Percentiles rank a stretch among this genome's conserved stretches.
Conservation (phyloP, 75 land plant species). For the Selaginella tamariscina region DNA sequence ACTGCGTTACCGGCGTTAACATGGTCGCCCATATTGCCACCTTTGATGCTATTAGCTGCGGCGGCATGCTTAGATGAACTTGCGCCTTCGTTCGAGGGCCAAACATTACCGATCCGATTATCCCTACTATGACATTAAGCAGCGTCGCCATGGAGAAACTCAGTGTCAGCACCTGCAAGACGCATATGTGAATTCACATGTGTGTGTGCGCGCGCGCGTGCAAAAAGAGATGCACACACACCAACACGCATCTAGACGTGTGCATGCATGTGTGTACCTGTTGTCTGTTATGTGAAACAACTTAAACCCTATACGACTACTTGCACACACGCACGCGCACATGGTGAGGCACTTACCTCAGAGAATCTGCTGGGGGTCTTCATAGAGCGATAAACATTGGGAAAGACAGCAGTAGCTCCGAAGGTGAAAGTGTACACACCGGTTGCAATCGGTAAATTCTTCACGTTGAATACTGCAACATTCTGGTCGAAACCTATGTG, state of each 20-base stretch:
- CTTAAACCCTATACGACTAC: too few species aligned
- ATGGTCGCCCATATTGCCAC: background rate
- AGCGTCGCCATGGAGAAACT: background rate
- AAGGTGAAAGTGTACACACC: conserved; percentile 24
- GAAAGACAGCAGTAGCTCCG: conserved; percentile 22
- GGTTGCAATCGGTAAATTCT: conserved; percentile 13
- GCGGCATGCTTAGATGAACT: conserved; percentile 4
- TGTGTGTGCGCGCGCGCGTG: too few species aligned
- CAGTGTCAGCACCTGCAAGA: conserved; percentile 5
- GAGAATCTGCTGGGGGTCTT: conserved; percentile 20
- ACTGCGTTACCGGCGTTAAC: background rate
- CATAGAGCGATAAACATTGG: conserved; percentile 21
- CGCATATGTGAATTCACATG: background rate
- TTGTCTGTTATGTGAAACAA: too few species aligned
- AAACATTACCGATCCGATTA: conserved; percentile 3
- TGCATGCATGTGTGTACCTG: too few species aligned
- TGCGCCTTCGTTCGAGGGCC: background rate
- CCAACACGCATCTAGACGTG: too few species aligned
- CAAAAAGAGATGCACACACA: background rate
- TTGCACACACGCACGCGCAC: too few species aligned
- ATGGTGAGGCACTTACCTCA: conserved; percentile 16
- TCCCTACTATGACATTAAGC: background rate
- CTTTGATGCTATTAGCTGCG: background rate
- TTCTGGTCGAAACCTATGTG: conserved; percentile 20
- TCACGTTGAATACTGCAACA: conserved; percentile 1